Evolutionary conservation across 495 filamentous ascomycete genomes (phyloP), one percentile per base, ranked within the genome.

Genomic region (Xylaria sp.): DNA sequence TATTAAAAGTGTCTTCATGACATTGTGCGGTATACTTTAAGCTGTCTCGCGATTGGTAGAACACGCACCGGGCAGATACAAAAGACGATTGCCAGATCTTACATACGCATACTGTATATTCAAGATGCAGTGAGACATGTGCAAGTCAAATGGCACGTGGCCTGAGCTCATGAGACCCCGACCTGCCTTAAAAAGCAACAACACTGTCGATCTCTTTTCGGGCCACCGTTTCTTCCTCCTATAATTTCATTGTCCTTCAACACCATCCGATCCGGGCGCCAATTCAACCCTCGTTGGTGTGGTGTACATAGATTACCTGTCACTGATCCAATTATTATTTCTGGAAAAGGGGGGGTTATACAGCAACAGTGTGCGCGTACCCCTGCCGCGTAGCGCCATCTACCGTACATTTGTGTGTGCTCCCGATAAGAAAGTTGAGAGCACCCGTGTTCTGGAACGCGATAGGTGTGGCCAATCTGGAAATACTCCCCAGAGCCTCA

Each of bases 401-500:
- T 41, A 67, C 41, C 5, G 14, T 15, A n/a, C n/a, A 24, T 35
- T 11, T 35, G 3, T 52, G 21, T 50, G 17, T 3, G 48, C 26
- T 26, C 31, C 46, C 9, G 55, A 26, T 17, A 40, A 67, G 48
- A 1, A 48, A 19, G n/a, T 31, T n/a, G 40, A 40, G 48, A 67
- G 21, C 46, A 41, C 46, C 29, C 19, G 21, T 26, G 48, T 17
- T 48, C 35, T 11, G 21, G 64, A 55, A 67, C 46, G 35, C 46
- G 46, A 55, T 67, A 9, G 8, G 31, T 21, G 43, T 52, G 21
- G 64, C 48, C 29, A 12, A 55, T 67, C 64, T 8, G 29, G 33
- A 33, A 31, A 65, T 53, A 5, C 19, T 41, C 21, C 26, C 33
- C 35, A 67, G 64, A 67, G 64, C 64, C 64, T 67, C 64, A 55